Evolutionary conservation across 805 yeast species (phyloP), one percentile per base, ranked within the genome.

Genomic region (Candida montana): DNA sequence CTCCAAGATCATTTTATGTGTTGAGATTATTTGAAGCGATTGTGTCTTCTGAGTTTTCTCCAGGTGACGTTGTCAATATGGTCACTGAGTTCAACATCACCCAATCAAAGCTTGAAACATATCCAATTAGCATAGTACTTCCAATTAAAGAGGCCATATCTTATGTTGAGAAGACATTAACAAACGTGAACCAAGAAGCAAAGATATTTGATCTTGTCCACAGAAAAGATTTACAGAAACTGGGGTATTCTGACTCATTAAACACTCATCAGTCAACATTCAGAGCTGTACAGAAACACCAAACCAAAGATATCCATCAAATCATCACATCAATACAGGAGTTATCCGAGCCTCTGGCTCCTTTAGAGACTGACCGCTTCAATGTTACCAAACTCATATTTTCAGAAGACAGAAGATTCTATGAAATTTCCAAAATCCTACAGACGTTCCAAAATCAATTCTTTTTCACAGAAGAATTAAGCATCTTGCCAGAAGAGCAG

Each of bases 401-500:
- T 55, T 77, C 81, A 13, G 72, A 75, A 33, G 98, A 91, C 58
- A 65, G 95, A 35, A 66, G 97, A 35, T 84, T 83, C 55, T 78
- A 75, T 51, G 95, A 90, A 52, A 81, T 84, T 11, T 75, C 90
- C 0, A 74, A 77, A 26, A 60, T 89, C 15, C 59, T 91, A 28
- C 90, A 83, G 54, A 79, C 85, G 5, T 80, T 88, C 1, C 74
- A 74, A 45, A 69, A 75, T 8, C 95, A 85, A 53, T 63, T 73
- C 0, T 78, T 75, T 2, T 61, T 68, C 4, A 46, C 47, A 2
- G 50, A 46, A 12, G 48, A 48, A 6, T 29, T 53, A 11, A 44
- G 49, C 28, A 50, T 54, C 10, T 61, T 69, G 40, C 58, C 68
- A 20, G 95, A 85, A 46, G 76, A 79, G 49, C 81, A 76, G 38